Evolutionary conservation across 352 stramenopile species (phyloP), one percentile per base, ranked within the genome.

Genomic region (Globisporangium parvum): DNA sequence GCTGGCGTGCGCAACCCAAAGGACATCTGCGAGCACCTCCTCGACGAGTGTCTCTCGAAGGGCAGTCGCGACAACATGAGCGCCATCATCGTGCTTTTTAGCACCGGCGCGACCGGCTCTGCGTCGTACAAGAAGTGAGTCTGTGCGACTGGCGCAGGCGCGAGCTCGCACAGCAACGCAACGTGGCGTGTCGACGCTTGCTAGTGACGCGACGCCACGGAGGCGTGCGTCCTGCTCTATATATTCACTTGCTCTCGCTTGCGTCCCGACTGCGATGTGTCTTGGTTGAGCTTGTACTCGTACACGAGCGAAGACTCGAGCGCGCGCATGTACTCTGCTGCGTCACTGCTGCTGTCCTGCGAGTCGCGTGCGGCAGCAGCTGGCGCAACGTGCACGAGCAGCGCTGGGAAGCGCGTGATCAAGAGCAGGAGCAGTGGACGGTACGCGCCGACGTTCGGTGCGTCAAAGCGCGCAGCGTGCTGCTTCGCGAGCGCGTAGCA

Each of bases 1-100:
- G 52, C 45, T 44, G 70, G 60, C 47, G 54, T 59, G 1, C 77
- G 72, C 53, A 77, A 71, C 56, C 70, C 82, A 1, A 79, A 88
- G 51, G 70, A 79, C 3, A 88, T 92, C 51, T 77, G 79, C 31
- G 83, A 95, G 57, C 70, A 76, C 57, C 63, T 95, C 8, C 70
- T 93, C 12, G 84, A 95, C 62, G 81, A 91, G 44, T 95, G 85
- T 57, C 65, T 95, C 41, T 60, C 75, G 47, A 90, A 88, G 57
- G 81, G 83, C 51, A 90, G 75, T 63, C 81, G 83, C 37, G 85
- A 95, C 70, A 95, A 95, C 57, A 95, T 95, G 85, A 95, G 83
- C 54, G 82, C 77, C 28, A 57, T 95, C 58, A 62, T 95, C 40
- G 83, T 95, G 54, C 73, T 95, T 52, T 93, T 95, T 49, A 66